Evolutionary conservation across 148 eudicot species (phyloP).

Genomic region (Agrostemma githago): DNA sequence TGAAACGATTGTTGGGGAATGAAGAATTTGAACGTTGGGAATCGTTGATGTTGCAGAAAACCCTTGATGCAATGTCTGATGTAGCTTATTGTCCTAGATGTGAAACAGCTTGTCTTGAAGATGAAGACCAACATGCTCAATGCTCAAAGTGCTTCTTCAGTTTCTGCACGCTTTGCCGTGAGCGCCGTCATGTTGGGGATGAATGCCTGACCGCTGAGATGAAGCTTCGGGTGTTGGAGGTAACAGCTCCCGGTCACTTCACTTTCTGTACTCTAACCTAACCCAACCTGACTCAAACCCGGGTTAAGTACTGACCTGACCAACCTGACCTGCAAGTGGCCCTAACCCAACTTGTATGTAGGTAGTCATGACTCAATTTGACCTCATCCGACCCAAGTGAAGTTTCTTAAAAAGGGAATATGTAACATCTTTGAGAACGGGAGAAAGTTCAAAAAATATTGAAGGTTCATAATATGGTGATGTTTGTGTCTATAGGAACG

Average conservation of each 20-base stretch:
- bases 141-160: conserved; percentile 89
- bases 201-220: conserved; percentile 79
- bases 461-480: neutral
- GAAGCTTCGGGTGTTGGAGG: conserved; percentile 71
- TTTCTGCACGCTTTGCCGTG: conserved; percentile 88
- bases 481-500: conserved; percentile 50
- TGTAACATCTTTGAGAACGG: no score
- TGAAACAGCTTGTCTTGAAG: conserved; percentile 86
- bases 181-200: conserved; percentile 72
- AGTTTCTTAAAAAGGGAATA: no score
- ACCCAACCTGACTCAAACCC: no score
- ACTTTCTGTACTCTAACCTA: no score
- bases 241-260: conserved; percentile 16
- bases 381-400: neutral
- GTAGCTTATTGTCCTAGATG: conserved; percentile 94
- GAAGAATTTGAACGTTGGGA: conserved; percentile 87
- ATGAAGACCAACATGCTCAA: conserved; percentile 79
- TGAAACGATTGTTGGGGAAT: conserved; percentile 63
- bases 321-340: no score
- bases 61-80: conserved; percentile 87
- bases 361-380: neutral
- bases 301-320: no score
- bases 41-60: conserved; percentile 64
- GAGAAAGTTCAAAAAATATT: neutral
- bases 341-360: no score